Base-by-base conservation (phyloP, 176 grass and related monocot genomes). In the Carex kokanica region DNA sequence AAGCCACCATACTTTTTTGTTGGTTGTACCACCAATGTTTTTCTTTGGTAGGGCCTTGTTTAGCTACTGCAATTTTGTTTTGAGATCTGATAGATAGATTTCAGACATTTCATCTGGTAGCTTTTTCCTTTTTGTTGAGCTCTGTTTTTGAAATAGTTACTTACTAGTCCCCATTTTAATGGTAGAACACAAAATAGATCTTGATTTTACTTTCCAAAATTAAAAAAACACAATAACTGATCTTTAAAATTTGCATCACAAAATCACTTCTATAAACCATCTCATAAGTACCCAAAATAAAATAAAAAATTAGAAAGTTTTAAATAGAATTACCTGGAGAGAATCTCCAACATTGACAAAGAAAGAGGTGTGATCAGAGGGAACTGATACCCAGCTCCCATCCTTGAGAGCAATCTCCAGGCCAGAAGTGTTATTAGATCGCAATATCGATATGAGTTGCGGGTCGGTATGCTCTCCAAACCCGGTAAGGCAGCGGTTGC, bases 391-490 rank as follows among this genome's bases (percentile, higher is more conserved):
- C 94, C 94, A 97, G 0, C 64, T 62, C 15, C 92, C 94, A 78
- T 89, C 90, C 13, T 52, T 88, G 21, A 67, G 78, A 16, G 90
- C 83, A 81, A 97, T 91, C 87, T 97, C 87, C 4, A 97, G 87
- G 20, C 94, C 94, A 20, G 94, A 72, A 4, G 90, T 92, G 88
- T 88, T 86, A 89, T 97, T 97, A 34, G 94, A 92, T 10, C 94
- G 89, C 75, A 94, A 86, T 74, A 97, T 80, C 9, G 94, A 97
- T 67, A 97, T 88, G 83, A 97, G 86, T 86, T 97, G 94, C 6
- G 94, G 94, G 80, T 97, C 94, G 0, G 94, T 97, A 90, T 97
- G 94, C 88, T 94, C 92, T 40, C 94, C 94, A 81, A 97, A 97
- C n/a, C 94, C 94, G 16, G 94, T 97, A 17, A 94, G 64, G 85